Percentiles rank a stretch among this genome's conserved stretches.
These are phyloP conservation scores for Coriaria nepalensis DNA, from an alignment of 306 rosid species.

Conservation along the genomic window DNA sequence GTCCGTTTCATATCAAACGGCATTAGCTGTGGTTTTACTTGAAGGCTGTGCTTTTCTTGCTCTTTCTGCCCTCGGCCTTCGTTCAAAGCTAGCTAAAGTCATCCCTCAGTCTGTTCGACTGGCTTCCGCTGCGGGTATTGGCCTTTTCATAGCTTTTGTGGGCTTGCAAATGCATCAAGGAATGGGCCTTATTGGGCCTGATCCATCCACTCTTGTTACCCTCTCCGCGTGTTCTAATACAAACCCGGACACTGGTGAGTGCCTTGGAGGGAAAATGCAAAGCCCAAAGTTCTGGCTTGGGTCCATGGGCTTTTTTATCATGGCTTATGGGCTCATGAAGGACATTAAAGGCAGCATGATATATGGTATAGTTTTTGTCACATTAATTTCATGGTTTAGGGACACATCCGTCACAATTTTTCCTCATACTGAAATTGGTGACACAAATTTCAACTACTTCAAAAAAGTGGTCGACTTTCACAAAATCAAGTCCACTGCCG, in stretches of 20 bases:
- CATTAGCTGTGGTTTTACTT: conserved; percentile 44
- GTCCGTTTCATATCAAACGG: conserved; percentile 48
- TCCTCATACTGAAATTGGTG: conserved; percentile 51
- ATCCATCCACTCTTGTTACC: conserved; percentile 49
- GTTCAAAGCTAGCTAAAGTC: conserved; percentile 64
- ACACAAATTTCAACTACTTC: conserved; percentile 44
- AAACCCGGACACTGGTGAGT: conserved; percentile 55
- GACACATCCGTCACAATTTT: conserved; percentile 60
- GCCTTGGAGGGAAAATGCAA: conserved; percentile 53
- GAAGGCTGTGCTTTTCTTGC: conserved; percentile 59
- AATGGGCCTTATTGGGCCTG: conserved; percentile 74
- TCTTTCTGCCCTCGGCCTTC: conserved; percentile 57
- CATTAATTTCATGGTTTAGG: conserved; percentile 68
- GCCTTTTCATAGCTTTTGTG: conserved; percentile 87
- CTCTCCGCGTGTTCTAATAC: conserved; percentile 44
- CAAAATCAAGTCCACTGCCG: conserved; percentile 53
- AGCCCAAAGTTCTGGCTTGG: conserved; percentile 79
- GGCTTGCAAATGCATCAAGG: conserved; percentile 71
- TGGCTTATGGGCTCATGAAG: conserved; percentile 56
- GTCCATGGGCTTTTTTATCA: conserved; percentile 43
- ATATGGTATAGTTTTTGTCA: conserved; percentile 70
- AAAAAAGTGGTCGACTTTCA: conserved; percentile 68
- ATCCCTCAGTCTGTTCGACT: conserved; percentile 58
- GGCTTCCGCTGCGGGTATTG: conserved; percentile 74
- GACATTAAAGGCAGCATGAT: conserved; percentile 77